Conservation (phyloP, 2,329 filamentous ascomycete species). For the Dryadomyces quercus-mongolicae region DNA sequence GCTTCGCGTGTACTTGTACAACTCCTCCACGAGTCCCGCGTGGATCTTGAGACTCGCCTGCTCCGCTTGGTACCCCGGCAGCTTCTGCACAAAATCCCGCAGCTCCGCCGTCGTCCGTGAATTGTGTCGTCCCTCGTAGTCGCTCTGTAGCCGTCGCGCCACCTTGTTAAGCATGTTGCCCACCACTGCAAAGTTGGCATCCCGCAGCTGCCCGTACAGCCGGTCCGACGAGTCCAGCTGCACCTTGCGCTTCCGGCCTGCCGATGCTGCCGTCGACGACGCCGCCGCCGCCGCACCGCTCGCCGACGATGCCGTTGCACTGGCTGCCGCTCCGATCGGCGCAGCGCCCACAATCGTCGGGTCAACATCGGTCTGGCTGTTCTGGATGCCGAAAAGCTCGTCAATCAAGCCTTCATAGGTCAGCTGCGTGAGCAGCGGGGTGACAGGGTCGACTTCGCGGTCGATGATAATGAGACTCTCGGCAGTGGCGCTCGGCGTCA, state of each 20-base stretch:
- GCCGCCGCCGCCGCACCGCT: slow-evolving; percentile 14
- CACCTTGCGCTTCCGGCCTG: slow-evolving; percentile 68
- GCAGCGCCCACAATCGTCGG: slow-evolving; percentile 66
- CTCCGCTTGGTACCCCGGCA: slow-evolving; percentile 86
- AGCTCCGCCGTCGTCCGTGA: slow-evolving; percentile 85
- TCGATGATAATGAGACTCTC: slow-evolving; percentile 94
- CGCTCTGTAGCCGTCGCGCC: slow-evolving; percentile 68
- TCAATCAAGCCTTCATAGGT: slow-evolving; percentile 96
- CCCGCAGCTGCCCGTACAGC: slow-evolving; percentile 74
- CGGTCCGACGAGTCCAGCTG: slow-evolving; percentile 81
- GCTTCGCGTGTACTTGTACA: slow-evolving; percentile 82
- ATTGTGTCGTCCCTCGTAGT: slow-evolving; percentile 79
- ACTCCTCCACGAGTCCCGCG: slow-evolving; percentile 84
- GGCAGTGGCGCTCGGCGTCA: slow-evolving; percentile 75
- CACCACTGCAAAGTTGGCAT: slow-evolving; percentile 92
- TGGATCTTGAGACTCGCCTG: slow-evolving; percentile 88
- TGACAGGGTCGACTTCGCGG: slow-evolving; percentile 87
- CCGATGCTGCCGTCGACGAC: slow-evolving; percentile 41
- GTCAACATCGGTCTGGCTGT: slow-evolving; percentile 89
- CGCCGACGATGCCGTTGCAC: slow-evolving; percentile 34
- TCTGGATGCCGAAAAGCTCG: slow-evolving; percentile 80
- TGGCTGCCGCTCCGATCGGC: slow-evolving; percentile 25
- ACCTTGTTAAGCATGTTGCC: slow-evolving; percentile 82
- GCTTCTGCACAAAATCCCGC: slow-evolving; percentile 85
- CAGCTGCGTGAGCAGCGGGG: slow-evolving; percentile 81